A percentile compares a stretch with the other conserved stretches of the same genome.
Conservation (phyloP, 345 rosid species). For the Eucalyptus paniculata region DNA sequence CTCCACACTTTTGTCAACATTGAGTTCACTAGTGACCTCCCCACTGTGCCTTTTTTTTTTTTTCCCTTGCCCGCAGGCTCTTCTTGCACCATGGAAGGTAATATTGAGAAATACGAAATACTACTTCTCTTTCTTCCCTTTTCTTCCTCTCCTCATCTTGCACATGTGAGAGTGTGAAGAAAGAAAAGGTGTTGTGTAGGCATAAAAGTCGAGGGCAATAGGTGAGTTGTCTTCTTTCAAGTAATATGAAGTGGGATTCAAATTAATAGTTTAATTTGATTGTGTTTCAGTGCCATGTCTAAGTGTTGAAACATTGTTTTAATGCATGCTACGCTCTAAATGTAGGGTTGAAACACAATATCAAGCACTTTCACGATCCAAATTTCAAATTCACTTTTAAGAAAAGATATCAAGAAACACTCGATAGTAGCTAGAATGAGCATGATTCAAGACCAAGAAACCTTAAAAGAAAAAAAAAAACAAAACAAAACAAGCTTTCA, state of each 20-base stretch:
- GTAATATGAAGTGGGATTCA: not conserved
- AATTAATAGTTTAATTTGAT: not conserved
- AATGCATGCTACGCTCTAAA: not conserved
- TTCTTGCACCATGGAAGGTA: no score
- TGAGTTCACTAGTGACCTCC: no score
- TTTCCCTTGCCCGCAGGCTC: rapidly evolving
- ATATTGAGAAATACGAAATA: no score
- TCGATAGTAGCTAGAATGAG: not conserved
- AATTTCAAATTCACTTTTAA: not conserved
- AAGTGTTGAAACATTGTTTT: not conserved
- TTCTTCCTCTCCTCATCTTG: no score
- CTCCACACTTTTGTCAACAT: no score
- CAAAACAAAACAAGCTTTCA: no score
- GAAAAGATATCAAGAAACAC: not conserved
- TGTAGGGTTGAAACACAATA: not conserved
- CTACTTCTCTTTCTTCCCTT: no score
- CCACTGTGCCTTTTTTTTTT: no score
- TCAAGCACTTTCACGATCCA: not conserved
- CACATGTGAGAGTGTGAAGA: no score
- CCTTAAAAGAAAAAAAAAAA: not conserved
- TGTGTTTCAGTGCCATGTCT: not conserved
- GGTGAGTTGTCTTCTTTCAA: no score
- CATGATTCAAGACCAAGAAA: not conserved
- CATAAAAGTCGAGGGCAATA: no score
- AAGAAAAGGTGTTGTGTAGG: no score